Evolutionary conservation across 176 grass and related monocot species (phyloP), one percentile per base, ranked within the genome.

Genomic region (Juncus effusus): DNA sequence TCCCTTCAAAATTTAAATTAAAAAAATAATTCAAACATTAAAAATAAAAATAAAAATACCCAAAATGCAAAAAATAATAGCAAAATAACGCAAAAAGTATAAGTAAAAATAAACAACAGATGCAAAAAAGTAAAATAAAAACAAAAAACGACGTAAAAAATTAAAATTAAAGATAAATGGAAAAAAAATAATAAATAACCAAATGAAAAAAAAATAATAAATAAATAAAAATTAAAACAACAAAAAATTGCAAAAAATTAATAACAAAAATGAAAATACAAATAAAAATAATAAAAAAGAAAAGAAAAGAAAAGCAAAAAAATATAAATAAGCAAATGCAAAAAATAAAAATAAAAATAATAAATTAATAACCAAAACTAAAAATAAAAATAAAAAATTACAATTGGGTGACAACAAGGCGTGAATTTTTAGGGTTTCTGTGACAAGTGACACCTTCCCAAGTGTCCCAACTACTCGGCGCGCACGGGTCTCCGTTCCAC

Each of bases 381-480:
- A n/a, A n/a, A 28, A 28, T 28, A 28, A 28, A 16, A 47, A 72
- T 40, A 58, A 7, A 72, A 13, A 82, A 78, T 87, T 73, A 94
- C 95, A 99, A 61, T 59, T 94, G 86, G 36, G 89, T 99, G 79
- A 99, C 83, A 14, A 99, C 86, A 70, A 99, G 95, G 35, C 86
- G 83, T 51, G 51, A 39, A n/a, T 71, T 71, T 51, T 90, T 78
- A 51, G 76, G 45, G 10, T 67, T 81, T 3, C 11, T 78, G 67
- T 85, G 86, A 64, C 95, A 94, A 80, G 95, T 94, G 42, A 99
- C 89, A 15, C 95, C 95, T 79, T 99, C 95, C 95, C 89, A 99
- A 60, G 95, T 83, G 80, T 99, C 95, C 95, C 95, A 99, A 1
- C 56, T 86, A 47, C 74, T 76, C 1, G 95, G 95, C 0, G 95